Evolutionary conservation across 139 green algal species (phyloP).

Genomic region (Desmodesmus armatus): DNA sequence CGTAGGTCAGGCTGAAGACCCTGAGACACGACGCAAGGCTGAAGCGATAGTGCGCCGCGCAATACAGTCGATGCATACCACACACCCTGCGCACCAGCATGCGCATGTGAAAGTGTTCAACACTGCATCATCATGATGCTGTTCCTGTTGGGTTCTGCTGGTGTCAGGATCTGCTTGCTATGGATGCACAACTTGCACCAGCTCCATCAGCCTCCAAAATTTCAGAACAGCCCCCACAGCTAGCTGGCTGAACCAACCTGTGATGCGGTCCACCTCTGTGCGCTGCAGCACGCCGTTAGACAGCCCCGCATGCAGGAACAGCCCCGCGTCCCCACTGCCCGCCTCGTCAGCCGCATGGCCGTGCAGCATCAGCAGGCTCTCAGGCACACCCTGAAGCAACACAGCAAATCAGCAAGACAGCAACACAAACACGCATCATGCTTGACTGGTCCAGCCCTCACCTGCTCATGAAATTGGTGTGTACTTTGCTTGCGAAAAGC

Average conservation of each 20-base stretch:
- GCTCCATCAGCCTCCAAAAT: too few relatives aligned
- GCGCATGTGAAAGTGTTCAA: too few relatives aligned
- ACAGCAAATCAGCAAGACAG: not conserved
- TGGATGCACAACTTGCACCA: too few relatives aligned
- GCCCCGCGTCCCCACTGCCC: constrained; percentile 49
- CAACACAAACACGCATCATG: not conserved
- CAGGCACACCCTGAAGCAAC: constrained; percentile 67
- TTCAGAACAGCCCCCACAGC: not conserved
- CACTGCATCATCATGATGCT: too few relatives aligned
- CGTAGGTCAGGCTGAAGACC: too few relatives aligned
- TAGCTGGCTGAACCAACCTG: constrained; percentile 30
- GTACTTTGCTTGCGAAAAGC: not conserved
- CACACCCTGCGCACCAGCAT: too few relatives aligned
- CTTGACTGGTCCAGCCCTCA: not conserved
- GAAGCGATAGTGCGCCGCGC: too few relatives aligned
- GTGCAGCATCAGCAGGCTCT: constrained; percentile 85
- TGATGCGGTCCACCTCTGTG: constrained; percentile 93
- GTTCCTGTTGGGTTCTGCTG: too few relatives aligned
- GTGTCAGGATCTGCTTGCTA: too few relatives aligned
- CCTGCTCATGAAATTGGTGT: not conserved
- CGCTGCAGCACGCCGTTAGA: constrained; percentile 95
- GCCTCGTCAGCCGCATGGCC: constrained; percentile 49
- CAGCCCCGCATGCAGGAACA: constrained; percentile 96
- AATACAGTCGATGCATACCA: too few relatives aligned
- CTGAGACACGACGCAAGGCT: too few relatives aligned